Base-by-base conservation (phyloP, 345 rosid genomes). In the Populus deltoides region DNA sequence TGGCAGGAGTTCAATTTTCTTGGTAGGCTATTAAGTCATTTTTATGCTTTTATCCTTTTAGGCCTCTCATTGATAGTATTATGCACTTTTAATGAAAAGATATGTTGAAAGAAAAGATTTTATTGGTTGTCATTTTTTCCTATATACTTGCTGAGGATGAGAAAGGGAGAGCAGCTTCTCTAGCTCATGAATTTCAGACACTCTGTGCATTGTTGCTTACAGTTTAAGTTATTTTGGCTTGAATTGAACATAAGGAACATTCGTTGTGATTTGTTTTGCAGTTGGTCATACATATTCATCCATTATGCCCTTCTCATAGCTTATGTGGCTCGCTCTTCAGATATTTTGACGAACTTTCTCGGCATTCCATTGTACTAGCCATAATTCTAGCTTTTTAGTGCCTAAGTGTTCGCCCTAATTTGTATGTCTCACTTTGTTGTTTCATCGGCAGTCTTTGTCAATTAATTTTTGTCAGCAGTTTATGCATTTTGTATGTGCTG, bases 311-410 rank as follows among this genome's bases (percentile, higher is more conserved):
- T 95, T 86, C 97, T 95, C 6, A 87, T 95, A 69, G 97, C 98
- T 67, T 95, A 95, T 78, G 89, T 95, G 80, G 98, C 97, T 81
- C 97, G 98, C 76, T 93, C 99, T 83, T 95, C 99, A 72, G 95
- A 90, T 79, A 95, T 93, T 71, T 79, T 95, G 83, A 86, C 93
- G 41, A 86, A 83, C 77, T 86, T 85, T 83, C 92, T 93, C 31
- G 90, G 97, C 85, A 87, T 91, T 81, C 98, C 98, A 45, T 78
- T 87, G 99, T 92, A 92, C 10, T 88, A 69, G 73, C 75, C 78
- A 63, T 70, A 77, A 69, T 72, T 77, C 43, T 69, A 36, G 39
- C 61, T 47, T 57, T 59, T 69, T 24, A 33, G 38, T 76, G 59
- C 55, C 18, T 53, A 57, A 27, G 39, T 66, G 13, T 73, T 49